Conservation (phyloP, 2,329 filamentous ascomycete genomes). For the Penicillium sp. region DNA sequence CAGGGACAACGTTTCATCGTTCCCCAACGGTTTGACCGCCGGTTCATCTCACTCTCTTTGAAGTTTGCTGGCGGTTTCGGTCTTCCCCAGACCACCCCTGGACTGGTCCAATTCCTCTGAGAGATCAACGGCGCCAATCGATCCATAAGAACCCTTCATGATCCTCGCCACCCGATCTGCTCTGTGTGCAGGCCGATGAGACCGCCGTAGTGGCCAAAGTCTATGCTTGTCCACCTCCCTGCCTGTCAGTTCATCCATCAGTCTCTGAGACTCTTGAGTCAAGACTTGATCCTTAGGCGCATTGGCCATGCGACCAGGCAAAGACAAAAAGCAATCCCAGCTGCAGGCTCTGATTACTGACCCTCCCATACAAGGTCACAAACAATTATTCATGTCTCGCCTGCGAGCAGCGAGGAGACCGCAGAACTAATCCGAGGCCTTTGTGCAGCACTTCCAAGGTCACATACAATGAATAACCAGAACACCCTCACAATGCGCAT, state of each 20-base stretch:
- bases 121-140: neutral
- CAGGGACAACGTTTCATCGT: neutral
- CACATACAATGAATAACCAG: neutral
- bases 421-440: neutral
- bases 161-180: constrained; percentile 9
- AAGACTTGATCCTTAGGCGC: neutral
- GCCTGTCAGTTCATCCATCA: neutral
- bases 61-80: neutral
- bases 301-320: constrained; percentile 3
- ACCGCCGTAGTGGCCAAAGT: neutral
- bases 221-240: neutral
- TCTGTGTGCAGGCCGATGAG: neutral
- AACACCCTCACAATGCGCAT: neutral
- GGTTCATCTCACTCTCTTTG: neutral
- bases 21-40: constrained; percentile 14
- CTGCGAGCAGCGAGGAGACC: constrained; percentile 23
- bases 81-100: neutral
- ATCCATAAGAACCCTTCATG: neutral
- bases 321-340: neutral
- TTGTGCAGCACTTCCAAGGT: neutral
- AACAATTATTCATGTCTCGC: constrained; percentile 18
- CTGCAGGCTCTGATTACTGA: neutral
- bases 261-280: neutral
- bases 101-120: neutral
- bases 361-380: neutral